Conservation (phyloP, 2,329 filamentous ascomycete species). For the Neonectria punicea region DNA sequence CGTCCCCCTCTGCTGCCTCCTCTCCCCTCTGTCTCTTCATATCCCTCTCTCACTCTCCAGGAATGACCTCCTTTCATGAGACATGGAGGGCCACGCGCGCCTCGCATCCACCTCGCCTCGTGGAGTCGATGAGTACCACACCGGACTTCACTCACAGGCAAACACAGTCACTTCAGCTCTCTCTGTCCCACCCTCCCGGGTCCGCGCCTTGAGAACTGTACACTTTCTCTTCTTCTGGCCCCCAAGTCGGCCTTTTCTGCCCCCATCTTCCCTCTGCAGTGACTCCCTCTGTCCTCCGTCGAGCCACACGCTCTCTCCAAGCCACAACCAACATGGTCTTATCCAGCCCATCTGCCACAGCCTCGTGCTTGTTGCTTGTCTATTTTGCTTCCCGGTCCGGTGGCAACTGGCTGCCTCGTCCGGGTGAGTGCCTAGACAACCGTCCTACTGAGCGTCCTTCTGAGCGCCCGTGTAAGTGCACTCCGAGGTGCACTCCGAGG, state of each 20-base stretch:
- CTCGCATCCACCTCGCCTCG: slow-evolving; percentile 13
- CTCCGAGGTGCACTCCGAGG: neutral
- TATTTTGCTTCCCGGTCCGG: slow-evolving; percentile 14
- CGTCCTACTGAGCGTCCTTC: neutral
- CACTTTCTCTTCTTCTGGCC: slow-evolving; percentile 14
- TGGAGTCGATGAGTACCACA: slow-evolving; percentile 13
- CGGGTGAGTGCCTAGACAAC: slow-evolving; percentile 8
- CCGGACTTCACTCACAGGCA: neutral
- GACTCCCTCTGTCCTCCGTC: slow-evolving; percentile 3
- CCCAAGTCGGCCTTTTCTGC: slow-evolving; percentile 4
- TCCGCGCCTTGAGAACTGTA: slow-evolving; percentile 14
- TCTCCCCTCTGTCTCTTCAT: neutral
- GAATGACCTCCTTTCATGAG: slow-evolving; percentile 28
- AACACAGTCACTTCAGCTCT: slow-evolving; percentile 5
- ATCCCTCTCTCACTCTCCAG: neutral
- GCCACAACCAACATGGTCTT: slow-evolving; percentile 21
- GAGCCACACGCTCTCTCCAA: slow-evolving; percentile 5
- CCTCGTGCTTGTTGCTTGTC: slow-evolving; percentile 23
- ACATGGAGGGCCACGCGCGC: slow-evolving; percentile 31
- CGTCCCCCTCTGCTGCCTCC: neutral
- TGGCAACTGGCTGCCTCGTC: slow-evolving; percentile 3
- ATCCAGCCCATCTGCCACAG: slow-evolving; percentile 21
- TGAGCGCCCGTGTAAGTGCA: neutral
- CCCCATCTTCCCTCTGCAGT: neutral
- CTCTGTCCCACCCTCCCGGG: slow-evolving; percentile 7